Evolutionary conservation across 768 basidiomycete genomes (phyloP).

Genomic region (Boletus pseudopeckii): DNA sequence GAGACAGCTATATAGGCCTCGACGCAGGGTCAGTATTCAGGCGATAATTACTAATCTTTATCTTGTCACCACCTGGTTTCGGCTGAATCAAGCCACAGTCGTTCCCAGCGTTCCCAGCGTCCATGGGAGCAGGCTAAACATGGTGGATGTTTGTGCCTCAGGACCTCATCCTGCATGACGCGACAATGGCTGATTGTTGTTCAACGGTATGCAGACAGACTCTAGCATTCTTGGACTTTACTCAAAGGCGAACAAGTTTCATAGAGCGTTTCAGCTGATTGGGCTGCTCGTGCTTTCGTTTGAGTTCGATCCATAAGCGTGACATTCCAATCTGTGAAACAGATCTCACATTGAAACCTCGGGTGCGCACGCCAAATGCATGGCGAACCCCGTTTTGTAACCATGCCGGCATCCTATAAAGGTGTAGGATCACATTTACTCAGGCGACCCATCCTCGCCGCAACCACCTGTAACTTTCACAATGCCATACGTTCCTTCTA

Average conservation of each 20-base stretch:
- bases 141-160: not conserved
- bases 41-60: no score
- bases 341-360: constrained; percentile 4
- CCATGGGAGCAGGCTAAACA: not conserved
- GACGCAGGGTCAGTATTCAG: no score
- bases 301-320: not conserved
- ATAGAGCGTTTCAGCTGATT: not conserved
- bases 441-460: not conserved
- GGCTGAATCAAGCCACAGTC: not conserved
- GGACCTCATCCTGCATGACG: not conserved
- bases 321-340: not conserved
- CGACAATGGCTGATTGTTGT: not conserved
- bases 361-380: not conserved
- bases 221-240: not conserved
- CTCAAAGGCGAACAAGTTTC: not conserved
- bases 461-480: not conserved
- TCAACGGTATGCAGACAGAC: not conserved
- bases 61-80: no score
- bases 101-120: not conserved
- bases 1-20: no score
- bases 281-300: not conserved
- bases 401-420: constrained; percentile 17
- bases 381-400: constrained; percentile 9
- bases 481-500: constrained; percentile 35
- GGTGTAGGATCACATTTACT: not conserved